Evolutionary conservation across 2,329 filamentous ascomycete genomes (phyloP).

Genomic region (Aureobasidium sp.): DNA sequence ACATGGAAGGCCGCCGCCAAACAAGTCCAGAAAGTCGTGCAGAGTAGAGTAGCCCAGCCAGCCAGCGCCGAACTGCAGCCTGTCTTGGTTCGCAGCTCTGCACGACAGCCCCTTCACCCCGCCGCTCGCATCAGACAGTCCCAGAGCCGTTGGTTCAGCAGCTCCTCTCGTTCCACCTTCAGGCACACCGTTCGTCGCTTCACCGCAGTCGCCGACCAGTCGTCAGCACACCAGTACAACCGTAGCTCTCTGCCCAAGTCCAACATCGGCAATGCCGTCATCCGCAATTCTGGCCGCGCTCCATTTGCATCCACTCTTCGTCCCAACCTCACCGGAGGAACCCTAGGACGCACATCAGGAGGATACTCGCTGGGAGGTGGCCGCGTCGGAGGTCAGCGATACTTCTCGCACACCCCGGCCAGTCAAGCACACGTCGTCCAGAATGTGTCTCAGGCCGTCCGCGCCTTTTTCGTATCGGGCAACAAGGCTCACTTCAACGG

Average conservation of each 20-base stretch:
- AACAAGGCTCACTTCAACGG: slow-evolving; percentile 85
- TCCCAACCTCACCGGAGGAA: slow-evolving; percentile 85
- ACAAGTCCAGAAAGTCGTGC: slow-evolving; percentile 25
- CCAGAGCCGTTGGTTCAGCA: slow-evolving; percentile 58
- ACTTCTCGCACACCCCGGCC: slow-evolving; percentile 84
- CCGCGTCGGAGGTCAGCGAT: slow-evolving; percentile 63
- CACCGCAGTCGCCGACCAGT: slow-evolving; percentile 37
- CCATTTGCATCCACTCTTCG: slow-evolving; percentile 85
- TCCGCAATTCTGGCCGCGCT: slow-evolving; percentile 63
- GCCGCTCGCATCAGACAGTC: slow-evolving; percentile 57
- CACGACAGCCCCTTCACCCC: slow-evolving; percentile 54
- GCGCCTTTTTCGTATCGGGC: slow-evolving; percentile 87
- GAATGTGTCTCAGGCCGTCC: slow-evolving; percentile 88
- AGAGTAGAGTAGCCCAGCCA: slow-evolving; percentile 31
- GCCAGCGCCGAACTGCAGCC: slow-evolving; percentile 50
- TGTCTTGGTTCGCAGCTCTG: slow-evolving; percentile 49
- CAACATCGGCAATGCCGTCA: slow-evolving; percentile 48
- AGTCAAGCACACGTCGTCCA: slow-evolving; percentile 84
- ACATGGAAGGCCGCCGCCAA: slow-evolving; percentile 27
- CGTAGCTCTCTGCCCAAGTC: slow-evolving; percentile 46
- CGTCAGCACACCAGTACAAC: slow-evolving; percentile 39
- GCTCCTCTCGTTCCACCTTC: slow-evolving; percentile 38
- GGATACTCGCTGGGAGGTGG: slow-evolving; percentile 72
- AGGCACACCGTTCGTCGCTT: slow-evolving; percentile 44
- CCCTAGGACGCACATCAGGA: slow-evolving; percentile 74